Base-by-base conservation (phyloP, 2,329 filamentous ascomycete genomes). In the Didymella sp. region DNA sequence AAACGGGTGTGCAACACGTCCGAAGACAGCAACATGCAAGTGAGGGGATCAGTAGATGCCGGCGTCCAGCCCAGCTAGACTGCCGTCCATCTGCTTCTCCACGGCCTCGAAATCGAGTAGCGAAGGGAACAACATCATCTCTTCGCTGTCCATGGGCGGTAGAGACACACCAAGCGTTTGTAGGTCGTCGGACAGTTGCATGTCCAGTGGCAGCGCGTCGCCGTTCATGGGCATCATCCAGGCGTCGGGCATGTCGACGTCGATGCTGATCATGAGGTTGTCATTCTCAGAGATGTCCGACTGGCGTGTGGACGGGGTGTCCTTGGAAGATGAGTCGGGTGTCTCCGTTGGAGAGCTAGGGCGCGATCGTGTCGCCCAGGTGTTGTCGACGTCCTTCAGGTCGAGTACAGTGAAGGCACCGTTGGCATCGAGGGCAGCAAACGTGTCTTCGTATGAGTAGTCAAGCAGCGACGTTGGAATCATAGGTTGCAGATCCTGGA, bases 211-310 rank as follows among this genome's bases (percentile, higher is more conserved):
- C 3, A 74, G 56, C 15, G 61, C 56, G 46, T 73, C 64, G 24
- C 67, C 68, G n/a, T 60, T 58, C 56, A 73, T 49, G 17, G 56
- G 60, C 50, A 69, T 61, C 15, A 65, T 43, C 72, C 73, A 75
- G 4, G 66, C 71, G 45, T 73, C 71, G 5, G 72, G 72, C 60
- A 73, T 65, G 41, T 74, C 70, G 4, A 75, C 66, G 46, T 73
- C 69, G 21, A 79, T 60, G 48, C 71, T 75, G 64, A 80, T 77
- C 28, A 71, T 62, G 9, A 80, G 61, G 27, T 76, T 74, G 60
- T 79, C 77, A 51, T 74, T 74, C 60, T 78, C 75, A 19, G 71
- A 76, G 21, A 80, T 76, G 51, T 81, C 79, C 41, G 76, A 79
- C 43, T 72, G 73, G 22, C 71, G 69, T 24, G 74, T 77, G 5